Conservation (phyloP, 2,329 filamentous ascomycete species). For the Leptographium radiaticola region DNA sequence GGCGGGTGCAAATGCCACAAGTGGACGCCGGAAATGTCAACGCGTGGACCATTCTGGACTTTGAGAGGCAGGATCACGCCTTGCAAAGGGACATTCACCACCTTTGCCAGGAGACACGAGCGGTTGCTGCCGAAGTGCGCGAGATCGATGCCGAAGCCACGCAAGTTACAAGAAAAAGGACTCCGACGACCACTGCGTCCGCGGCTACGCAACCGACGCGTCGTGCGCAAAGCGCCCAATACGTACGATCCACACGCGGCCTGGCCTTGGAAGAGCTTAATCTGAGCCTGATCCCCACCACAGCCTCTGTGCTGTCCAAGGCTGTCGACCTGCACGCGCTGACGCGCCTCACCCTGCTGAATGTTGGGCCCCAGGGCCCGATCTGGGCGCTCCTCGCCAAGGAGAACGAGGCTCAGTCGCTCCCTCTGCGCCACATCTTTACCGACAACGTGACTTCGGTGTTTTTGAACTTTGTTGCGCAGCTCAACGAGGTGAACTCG, state of each 20-base stretch:
- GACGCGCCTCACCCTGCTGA: slow-evolving; percentile 46
- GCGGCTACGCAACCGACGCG: too few species aligned
- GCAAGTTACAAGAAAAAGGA: background rate
- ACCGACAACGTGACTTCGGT: slow-evolving; percentile 47
- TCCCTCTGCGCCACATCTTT: slow-evolving; percentile 44
- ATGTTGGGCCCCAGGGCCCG: slow-evolving; percentile 46
- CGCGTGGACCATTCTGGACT: slow-evolving; percentile 10
- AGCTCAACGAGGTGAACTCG: slow-evolving; percentile 41
- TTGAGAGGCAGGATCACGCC: slow-evolving; percentile 17
- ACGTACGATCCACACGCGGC: slow-evolving; percentile 44
- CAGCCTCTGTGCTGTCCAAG: slow-evolving; percentile 40
- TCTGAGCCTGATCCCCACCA: slow-evolving; percentile 47
- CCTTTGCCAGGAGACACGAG: slow-evolving; percentile 21
- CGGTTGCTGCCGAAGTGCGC: slow-evolving; percentile 24
- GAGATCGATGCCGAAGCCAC: slow-evolving; percentile 11
- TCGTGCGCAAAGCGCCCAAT: slow-evolving; percentile 19
- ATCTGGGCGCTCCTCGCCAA: slow-evolving; percentile 46
- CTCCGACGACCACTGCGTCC: too few species aligned
- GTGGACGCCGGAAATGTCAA: slow-evolving; percentile 14
- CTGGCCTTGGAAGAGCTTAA: slow-evolving; percentile 40
- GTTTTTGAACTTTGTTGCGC: slow-evolving; percentile 40
- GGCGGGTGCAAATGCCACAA: slow-evolving; percentile 17
- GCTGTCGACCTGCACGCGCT: slow-evolving; percentile 45
- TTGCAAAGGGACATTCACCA: slow-evolving; percentile 20
- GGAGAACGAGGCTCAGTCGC: slow-evolving; percentile 35